These are phyloP conservation scores for Solanum chacoense DNA, from an alignment of 305 asterid species.

Conservation along the genomic window DNA sequence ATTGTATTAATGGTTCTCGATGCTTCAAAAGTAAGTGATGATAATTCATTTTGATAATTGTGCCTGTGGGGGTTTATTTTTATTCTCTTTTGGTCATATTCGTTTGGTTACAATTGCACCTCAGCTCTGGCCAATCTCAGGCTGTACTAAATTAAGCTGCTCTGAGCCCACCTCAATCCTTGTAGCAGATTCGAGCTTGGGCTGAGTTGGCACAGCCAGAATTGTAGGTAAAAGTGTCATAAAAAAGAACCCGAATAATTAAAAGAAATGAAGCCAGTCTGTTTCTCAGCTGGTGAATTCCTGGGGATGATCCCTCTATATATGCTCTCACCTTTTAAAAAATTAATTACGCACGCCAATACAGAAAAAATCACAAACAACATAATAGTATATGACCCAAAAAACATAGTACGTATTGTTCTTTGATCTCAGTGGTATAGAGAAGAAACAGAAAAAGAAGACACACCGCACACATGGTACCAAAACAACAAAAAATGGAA, in stretches of 20 bases:
- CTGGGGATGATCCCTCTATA: not conserved
- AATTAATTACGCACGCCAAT: not conserved
- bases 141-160: not conserved
- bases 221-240: not conserved
- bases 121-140: not conserved
- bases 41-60: not conserved
- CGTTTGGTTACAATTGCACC: not conserved
- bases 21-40: slow-evolving; percentile 85
- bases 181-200: not conserved
- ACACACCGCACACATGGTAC: not conserved
- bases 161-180: not conserved
- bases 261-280: not conserved
- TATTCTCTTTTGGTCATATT: not conserved
- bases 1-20: slow-evolving; percentile 95
- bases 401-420: not conserved
- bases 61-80: not conserved
- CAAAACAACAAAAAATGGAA: not conserved
- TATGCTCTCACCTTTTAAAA: not conserved
- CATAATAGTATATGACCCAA: not conserved
- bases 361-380: not conserved
- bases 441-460: not conserved
- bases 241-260: not conserved
- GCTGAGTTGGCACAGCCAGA: not conserved
- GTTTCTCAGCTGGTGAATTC: not conserved
- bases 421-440: not conserved